Conservation (phyloP, 2,329 filamentous ascomycete genomes). For the Pseudofabraea citricarpa region DNA sequence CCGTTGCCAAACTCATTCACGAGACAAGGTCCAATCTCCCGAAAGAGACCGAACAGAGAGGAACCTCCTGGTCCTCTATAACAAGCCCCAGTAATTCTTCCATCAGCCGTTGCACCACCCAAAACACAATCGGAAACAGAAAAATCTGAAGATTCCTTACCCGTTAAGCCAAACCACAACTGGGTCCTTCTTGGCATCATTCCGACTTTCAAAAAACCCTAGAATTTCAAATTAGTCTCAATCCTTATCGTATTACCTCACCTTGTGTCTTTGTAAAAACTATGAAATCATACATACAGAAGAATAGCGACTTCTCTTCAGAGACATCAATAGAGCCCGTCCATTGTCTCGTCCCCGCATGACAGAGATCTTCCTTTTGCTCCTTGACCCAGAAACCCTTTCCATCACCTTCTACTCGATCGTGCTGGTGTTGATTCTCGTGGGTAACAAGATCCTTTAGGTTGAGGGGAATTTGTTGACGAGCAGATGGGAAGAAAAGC, state of each 20-base stretch:
- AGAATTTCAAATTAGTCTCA: background rate
- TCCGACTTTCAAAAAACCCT: slow-evolving; percentile 1
- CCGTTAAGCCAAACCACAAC: slow-evolving; percentile 1
- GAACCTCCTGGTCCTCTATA: background rate
- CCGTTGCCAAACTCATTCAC: slow-evolving; percentile 8
- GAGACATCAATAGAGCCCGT: background rate
- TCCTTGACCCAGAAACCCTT: no score
- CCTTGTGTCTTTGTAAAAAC: background rate
- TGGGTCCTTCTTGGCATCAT: background rate
- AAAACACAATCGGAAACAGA: no score
- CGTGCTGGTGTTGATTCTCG: no score
- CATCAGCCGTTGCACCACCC: no score
- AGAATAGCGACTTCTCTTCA: background rate
- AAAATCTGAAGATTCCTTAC: no score
- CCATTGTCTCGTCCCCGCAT: background rate
- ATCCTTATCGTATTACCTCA: no score
- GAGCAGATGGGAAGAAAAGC: no score
- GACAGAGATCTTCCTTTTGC: background rate
- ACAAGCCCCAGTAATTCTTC: no score
- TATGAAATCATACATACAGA: background rate
- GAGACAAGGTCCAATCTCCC: slow-evolving; percentile 15
- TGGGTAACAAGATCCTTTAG: no score
- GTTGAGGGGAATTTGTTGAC: no score
- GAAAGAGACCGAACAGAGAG: slow-evolving; percentile 12
- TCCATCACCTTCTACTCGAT: no score